Conservation (phyloP, 2,329 filamentous ascomycete genomes). For the Coniochaeta sp. region DNA sequence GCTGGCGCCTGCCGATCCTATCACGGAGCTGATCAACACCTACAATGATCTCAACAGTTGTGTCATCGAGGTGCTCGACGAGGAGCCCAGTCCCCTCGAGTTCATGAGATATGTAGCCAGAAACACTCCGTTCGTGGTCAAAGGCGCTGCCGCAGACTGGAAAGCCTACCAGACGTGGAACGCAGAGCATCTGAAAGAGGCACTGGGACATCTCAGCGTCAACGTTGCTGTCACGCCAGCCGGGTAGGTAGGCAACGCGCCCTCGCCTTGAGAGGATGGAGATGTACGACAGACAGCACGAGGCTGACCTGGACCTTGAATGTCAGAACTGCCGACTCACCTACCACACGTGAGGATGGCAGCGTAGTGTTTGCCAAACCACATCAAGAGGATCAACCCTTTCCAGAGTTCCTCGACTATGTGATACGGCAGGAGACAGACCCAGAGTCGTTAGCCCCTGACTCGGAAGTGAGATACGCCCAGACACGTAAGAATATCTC, state of each 20-base stretch:
- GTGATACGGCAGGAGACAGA: slow-evolving; percentile 48
- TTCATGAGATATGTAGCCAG: slow-evolving; percentile 71
- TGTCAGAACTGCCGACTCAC: slow-evolving; percentile 44
- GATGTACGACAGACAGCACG: background rate
- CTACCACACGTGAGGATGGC: slow-evolving; percentile 28
- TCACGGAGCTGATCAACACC: slow-evolving; percentile 52
- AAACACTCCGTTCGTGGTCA: slow-evolving; percentile 69
- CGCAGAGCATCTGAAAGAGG: slow-evolving; percentile 45
- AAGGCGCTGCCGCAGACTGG: slow-evolving; percentile 56
- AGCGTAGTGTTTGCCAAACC: slow-evolving; percentile 61
- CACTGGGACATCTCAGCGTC: slow-evolving; percentile 49
- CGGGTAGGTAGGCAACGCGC: slow-evolving; percentile 38
- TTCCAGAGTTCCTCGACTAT: slow-evolving; percentile 53
- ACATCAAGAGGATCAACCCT: slow-evolving; percentile 56
- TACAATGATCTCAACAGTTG: slow-evolving; percentile 66
- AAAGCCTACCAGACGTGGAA: slow-evolving; percentile 56
- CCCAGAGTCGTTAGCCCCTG: background rate
- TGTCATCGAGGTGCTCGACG: slow-evolving; percentile 50
- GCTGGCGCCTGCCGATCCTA: slow-evolving; percentile 23
- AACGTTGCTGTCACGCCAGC: slow-evolving; percentile 72
- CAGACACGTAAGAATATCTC: slow-evolving; percentile 55
- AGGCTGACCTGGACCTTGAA: background rate
- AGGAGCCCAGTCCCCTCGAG: slow-evolving; percentile 65
- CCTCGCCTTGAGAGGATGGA: slow-evolving; percentile 10
- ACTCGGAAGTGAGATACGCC: slow-evolving; percentile 56